Base-by-base conservation (phyloP, 2,329 filamentous ascomycete genomes). In the Penicillium vulpinum region DNA sequence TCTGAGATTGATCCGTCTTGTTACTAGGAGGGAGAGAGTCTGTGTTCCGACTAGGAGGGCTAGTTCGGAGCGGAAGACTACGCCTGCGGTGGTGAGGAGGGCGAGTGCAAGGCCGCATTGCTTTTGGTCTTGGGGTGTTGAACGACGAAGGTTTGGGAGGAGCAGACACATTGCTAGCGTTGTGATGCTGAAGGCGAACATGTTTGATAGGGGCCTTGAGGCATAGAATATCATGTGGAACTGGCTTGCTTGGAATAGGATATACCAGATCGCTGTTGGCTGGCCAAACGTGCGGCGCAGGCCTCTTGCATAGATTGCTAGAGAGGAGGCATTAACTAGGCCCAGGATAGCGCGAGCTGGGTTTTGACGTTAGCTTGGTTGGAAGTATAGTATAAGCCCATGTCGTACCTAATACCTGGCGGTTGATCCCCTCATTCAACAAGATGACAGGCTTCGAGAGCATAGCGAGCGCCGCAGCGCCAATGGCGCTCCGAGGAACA, bases 201-300 rank as follows among this genome's bases (percentile, higher is more conserved):
- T 96, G 73, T 99, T 99, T 2, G 94, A 94, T 62, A 99, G 78
- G 2, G 92, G 94, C 59, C 94, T 83, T 16, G 92, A 94, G 15
- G 92, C 88, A 78, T 99, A 99, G 75, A 91, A 99, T 60, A 94
- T 82, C 59, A 96, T 78, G 76, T 99, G 94, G 70, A 99, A 99
- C 74, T 97, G 93, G 73, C 86, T 88, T 1, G 85, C 84, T 69
- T 92, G 88, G 52, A 97, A 81, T 38, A 90, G 60, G 4, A 88
- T 76, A 78, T 89, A 99, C 92, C 93, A 97, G 54, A 86, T 81
- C 5, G 85, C 88, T 4, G 87, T 84, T 5, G 80, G 80, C 28
- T 74, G 77, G 15, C 94, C 93, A 73, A 88, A 93, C 3, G 87
- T 85, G 40, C 75, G 81, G 31, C 80, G 81, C 24, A 97, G 78